Conservation (phyloP, 2,329 filamentous ascomycete genomes). For the Davidsoniella australis region DNA sequence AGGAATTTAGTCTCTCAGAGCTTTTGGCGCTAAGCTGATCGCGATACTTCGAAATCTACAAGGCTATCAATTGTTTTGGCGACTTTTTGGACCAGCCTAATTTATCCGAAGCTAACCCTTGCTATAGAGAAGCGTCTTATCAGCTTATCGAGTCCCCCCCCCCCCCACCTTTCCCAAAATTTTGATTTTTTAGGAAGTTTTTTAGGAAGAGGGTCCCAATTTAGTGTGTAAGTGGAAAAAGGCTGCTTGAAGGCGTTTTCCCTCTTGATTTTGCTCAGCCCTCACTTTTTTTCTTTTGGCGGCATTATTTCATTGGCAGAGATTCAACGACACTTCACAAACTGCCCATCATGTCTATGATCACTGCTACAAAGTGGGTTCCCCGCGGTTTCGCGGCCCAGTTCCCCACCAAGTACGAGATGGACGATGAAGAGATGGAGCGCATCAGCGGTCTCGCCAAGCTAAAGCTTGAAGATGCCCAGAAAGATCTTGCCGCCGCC, state of each 20-base stretch:
- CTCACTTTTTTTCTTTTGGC: conserved; percentile 5
- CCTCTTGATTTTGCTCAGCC: background rate
- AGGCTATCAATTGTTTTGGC: conserved; percentile 1
- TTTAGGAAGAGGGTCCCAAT: background rate
- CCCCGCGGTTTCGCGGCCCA: conserved; percentile 60
- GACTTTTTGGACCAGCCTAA: conserved; percentile 5
- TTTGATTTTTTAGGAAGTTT: background rate
- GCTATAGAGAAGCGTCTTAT: conserved; percentile 4
- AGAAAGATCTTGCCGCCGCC: conserved; percentile 54
- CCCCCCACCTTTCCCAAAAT: conserved; percentile 10
- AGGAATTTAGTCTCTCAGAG: background rate
- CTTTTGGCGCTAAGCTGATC: background rate
- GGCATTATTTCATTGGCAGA: background rate
- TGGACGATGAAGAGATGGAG: conserved; percentile 59
- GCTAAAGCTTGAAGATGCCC: conserved; percentile 77
- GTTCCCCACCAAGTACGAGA: conserved; percentile 57
- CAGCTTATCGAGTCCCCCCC: conserved; percentile 8
- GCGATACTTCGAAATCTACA: background rate
- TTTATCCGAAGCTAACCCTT: conserved; percentile 1
- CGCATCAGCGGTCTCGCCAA: conserved; percentile 60
- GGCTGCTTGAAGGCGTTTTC: conserved; percentile 2
- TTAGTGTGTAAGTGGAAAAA: conserved; percentile 7
- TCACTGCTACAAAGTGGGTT: conserved; percentile 61
- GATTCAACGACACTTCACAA: conserved; percentile 6
- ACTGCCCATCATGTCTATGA: conserved; percentile 46